These are phyloP conservation scores for Erigeron canadensis DNA, from an alignment of 129 eudicot genomes.

Conservation along the genomic window DNA sequence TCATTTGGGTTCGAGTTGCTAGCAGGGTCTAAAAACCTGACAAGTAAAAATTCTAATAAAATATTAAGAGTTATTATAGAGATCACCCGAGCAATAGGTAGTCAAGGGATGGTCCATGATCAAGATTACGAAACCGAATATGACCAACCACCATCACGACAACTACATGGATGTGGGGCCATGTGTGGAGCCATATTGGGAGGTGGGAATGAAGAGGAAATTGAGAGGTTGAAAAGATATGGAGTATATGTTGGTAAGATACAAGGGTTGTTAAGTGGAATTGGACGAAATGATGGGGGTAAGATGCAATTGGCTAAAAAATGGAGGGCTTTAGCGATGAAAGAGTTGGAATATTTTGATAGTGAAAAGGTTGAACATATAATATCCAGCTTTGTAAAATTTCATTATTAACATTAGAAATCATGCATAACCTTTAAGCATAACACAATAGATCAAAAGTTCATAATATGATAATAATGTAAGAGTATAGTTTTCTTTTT, in stretches of 20 bases:
- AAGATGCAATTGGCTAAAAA: conserved; percentile 21
- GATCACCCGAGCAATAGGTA: conserved; percentile 46
- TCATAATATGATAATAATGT: no score
- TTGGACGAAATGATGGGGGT: conserved; percentile 15
- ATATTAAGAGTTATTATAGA: conserved; percentile 50
- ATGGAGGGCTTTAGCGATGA: conserved; percentile 40
- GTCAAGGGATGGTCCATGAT: conserved; percentile 41
- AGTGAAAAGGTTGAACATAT: conserved; percentile 19
- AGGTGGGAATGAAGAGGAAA: conserved; percentile 58
- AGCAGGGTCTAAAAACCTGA: conserved; percentile 29
- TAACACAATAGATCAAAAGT: no score
- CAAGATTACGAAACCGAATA: conserved; percentile 16
- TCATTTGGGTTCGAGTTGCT: conserved; percentile 65
- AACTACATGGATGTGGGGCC: conserved; percentile 55
- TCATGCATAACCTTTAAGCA: no score
- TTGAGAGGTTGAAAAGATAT: conserved; percentile 48
- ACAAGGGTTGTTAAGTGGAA: conserved; percentile 32
- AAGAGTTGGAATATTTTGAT: conserved; percentile 44
- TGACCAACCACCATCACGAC: conserved; percentile 1
- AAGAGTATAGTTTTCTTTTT: no score
- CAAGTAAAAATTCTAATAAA: conserved; percentile 23
- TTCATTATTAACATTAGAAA: no score
- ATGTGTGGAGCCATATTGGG: conserved; percentile 77
- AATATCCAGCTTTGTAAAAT: neutral
- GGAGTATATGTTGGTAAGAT: conserved; percentile 54